Conservation (phyloP, 139 green algal species). For the Pseudopediastrum boryanum region DNA sequence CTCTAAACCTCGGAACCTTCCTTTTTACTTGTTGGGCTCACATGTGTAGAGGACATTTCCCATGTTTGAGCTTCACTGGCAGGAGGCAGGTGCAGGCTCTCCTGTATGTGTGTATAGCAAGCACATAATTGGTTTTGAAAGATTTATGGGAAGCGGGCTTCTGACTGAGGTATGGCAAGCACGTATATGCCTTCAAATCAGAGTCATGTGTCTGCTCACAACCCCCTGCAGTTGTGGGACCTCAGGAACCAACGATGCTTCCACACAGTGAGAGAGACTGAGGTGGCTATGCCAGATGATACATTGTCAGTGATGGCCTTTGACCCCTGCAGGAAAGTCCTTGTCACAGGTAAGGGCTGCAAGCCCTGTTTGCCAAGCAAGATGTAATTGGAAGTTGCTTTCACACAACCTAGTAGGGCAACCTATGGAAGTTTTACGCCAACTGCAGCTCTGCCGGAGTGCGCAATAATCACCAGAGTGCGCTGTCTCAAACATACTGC, state of each 20-base stretch:
- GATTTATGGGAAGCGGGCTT: not conserved
- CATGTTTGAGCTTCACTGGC: not conserved
- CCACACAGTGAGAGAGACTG: slow-evolving; percentile 12
- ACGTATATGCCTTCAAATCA: not conserved
- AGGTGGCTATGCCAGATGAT: not conserved
- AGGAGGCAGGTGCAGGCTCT: not conserved
- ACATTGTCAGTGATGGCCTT: slow-evolving; percentile 1
- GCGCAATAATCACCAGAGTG: too few relatives aligned
- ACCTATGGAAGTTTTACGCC: too few relatives aligned
- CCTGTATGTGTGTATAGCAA: not conserved
- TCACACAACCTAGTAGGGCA: too few relatives aligned
- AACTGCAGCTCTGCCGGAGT: too few relatives aligned
- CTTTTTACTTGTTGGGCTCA: not conserved
- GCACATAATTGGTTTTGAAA: not conserved
- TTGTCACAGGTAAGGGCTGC: too few relatives aligned
- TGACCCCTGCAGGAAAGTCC: not conserved
- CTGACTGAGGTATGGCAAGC: not conserved
- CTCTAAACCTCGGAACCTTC: not conserved
- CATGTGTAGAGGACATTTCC: not conserved
- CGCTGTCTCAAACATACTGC: too few relatives aligned
- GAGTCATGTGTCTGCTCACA: not conserved
- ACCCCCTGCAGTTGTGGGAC: slow-evolving; percentile 19
- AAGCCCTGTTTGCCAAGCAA: too few relatives aligned
- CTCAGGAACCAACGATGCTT: slow-evolving; percentile 31
- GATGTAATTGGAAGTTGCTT: too few relatives aligned